Evolutionary conservation across 805 yeast genomes (phyloP).

Genomic region (Saccharomycopsis amapae): DNA sequence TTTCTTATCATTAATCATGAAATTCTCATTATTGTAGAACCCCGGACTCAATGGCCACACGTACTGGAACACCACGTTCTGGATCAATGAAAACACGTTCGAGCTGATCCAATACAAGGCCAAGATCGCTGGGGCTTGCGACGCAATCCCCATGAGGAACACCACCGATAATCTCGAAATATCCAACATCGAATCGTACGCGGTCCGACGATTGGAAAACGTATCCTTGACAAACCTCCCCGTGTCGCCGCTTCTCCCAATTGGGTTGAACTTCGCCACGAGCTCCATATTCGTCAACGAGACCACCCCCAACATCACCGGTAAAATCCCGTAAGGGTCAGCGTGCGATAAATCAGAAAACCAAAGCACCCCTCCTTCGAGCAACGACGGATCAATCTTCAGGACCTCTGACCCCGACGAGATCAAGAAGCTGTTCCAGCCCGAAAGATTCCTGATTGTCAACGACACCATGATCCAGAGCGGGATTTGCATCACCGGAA

Average conservation of each 20-base stretch:
- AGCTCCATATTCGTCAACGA: constrained; percentile 76
- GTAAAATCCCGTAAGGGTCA: constrained; percentile 59
- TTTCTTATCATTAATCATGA: constrained; percentile 7
- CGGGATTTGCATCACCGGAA: constrained; percentile 82
- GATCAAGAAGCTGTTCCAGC: constrained; percentile 35
- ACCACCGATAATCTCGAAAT: constrained; percentile 69
- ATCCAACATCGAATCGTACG: constrained; percentile 58
- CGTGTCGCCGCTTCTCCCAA: constrained; percentile 25
- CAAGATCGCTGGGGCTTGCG: constrained; percentile 80
- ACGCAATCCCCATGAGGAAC: constrained; percentile 73
- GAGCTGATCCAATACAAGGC: constrained; percentile 89
- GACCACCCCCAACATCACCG: constrained; percentile 62
- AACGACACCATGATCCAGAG: constrained; percentile 76
- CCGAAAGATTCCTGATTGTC: constrained; percentile 69
- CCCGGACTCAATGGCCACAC: constrained; percentile 51
- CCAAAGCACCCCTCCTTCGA: constrained; percentile 56
- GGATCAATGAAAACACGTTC: constrained; percentile 65
- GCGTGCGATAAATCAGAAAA: constrained; percentile 48
- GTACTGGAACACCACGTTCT: constrained; percentile 64
- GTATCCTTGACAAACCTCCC: constrained; percentile 30
- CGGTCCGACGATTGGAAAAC: constrained; percentile 40
- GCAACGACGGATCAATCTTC: constrained; percentile 39
- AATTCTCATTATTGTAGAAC: constrained; percentile 28
- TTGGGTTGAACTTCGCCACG: constrained; percentile 26
- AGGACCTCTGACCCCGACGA: constrained; percentile 23